Evolutionary conservation across 2,329 filamentous ascomycete species (phyloP).

Genomic region (Ophiostoma triangulosporum): DNA sequence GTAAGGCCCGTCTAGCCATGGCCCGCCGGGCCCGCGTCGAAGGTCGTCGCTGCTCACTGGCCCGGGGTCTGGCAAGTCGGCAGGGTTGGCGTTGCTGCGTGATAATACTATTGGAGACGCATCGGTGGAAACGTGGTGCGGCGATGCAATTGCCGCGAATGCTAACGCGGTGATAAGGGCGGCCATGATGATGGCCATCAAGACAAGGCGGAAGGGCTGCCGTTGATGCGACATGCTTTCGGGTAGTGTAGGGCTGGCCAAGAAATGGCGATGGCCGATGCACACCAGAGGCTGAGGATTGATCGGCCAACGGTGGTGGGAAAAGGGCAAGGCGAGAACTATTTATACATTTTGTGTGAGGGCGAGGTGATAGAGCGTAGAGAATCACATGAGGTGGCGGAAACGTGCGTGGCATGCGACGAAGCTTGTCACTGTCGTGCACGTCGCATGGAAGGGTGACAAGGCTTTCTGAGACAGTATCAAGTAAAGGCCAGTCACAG

Average conservation of each 20-base stretch:
- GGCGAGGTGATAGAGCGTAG: background rate
- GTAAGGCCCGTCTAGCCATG: slow-evolving; percentile 10
- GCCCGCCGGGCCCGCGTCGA: slow-evolving; percentile 9
- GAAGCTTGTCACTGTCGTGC: background rate
- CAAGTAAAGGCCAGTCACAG: background rate
- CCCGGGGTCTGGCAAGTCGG: slow-evolving; percentile 5
- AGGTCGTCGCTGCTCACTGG: background rate
- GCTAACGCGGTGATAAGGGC: background rate
- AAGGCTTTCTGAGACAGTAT: background rate
- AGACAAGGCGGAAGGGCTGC: background rate
- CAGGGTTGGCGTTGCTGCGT: background rate
- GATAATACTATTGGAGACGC: background rate
- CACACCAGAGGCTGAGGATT: too few species aligned
- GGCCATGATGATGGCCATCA: background rate
- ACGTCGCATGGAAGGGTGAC: background rate
- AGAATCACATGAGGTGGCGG: background rate
- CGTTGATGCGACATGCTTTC: background rate
- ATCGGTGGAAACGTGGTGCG: too few species aligned
- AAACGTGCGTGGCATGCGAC: background rate
- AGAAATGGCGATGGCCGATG: too few species aligned
- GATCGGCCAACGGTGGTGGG: too few species aligned
- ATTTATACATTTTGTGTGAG: too few species aligned
- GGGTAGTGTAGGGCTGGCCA: too few species aligned
- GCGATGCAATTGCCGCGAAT: background rate
- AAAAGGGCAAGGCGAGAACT: too few species aligned